A percentile compares a stretch with the other conserved stretches of the same genome.
These are phyloP conservation scores for Salicornia ramosissima DNA, from an alignment of 148 eudicot species.

Conservation along the genomic window DNA sequence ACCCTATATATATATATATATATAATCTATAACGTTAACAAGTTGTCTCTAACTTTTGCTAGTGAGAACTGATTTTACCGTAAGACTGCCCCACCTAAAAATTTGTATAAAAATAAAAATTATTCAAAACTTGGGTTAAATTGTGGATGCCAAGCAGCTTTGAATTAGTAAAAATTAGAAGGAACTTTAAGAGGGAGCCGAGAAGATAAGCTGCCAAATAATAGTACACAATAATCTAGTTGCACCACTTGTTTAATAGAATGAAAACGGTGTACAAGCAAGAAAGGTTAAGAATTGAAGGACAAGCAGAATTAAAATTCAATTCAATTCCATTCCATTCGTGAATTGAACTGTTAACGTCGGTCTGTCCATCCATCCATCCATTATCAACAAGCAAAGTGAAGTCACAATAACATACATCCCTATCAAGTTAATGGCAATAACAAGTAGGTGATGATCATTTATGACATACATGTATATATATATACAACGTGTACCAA, in stretches of 20 bases:
- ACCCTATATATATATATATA: no score
- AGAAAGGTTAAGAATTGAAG: background rate
- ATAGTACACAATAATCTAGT: background rate
- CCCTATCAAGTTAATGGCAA: conserved; percentile 10
- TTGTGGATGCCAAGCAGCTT: no score
- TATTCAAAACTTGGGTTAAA: no score
- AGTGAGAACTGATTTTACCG: no score
- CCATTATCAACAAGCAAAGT: background rate
- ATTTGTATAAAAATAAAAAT: no score
- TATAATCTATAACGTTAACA: no score
- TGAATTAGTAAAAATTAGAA: no score
- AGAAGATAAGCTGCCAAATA: no score
- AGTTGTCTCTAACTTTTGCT: no score
- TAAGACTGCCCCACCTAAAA: no score
- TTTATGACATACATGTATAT: background rate
- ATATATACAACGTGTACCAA: background rate
- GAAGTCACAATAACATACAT: conserved; percentile 4
- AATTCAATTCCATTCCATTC: no score
- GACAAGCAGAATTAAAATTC: background rate
- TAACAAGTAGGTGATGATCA: conserved; percentile 13
- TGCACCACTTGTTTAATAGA: background rate
- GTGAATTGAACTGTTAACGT: background rate
- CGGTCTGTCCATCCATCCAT: background rate
- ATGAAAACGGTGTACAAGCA: background rate
- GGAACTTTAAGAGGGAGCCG: no score